Evolutionary conservation across 2,329 filamentous ascomycete genomes (phyloP), one percentile per base, ranked within the genome.

Genomic region (Penicillium griseofulvum): DNA sequence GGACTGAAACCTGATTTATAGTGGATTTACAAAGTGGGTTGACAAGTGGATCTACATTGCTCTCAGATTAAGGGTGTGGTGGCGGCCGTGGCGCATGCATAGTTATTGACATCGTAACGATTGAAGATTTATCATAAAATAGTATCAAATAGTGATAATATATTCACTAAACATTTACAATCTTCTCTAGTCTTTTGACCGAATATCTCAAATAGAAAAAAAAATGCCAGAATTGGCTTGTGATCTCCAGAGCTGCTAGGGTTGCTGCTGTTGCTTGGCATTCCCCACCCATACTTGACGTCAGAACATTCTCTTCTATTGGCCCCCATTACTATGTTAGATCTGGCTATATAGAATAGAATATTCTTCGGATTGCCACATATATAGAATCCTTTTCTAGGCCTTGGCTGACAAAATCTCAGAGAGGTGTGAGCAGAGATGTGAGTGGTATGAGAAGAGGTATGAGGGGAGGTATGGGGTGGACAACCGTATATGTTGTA

Each of bases 21-120:
- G 52, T 55, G 47, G 52, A 55, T 55, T 55, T 51, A 45, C n/a
- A n/a, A n/a, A 44, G 52, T 55, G 47, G 52, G 51, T 55, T 55
- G 45, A 45, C n/a, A 22, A 44, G 52, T 55, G 52, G 52, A 51
- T 51, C 39, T 36, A 29, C 41, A 52, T 14, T 19, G 16, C 5
- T 34, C 42, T 19, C 47, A n/a, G 37, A 22, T 31, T 33, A 38
- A 19, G 17, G 14, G 5, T 29, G 47, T 44, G 52, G 47, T 38
- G 47, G 39, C 31, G 33, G n/a, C 38, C 33, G 28, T 51, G 41
- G 52, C 33, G 46, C 37, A 33, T 19, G 14, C 24, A 38, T 14
- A 36, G 26, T 19, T 14, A 22, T 4, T 10, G 12, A 7, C 14
- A 29, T 31, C 2, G 22, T 22, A 22, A 22, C 2, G 22, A 4